Percentiles rank a stretch among this genome's conserved stretches.
Evolutionary conservation across 2,329 filamentous ascomycete species (phyloP).

Genomic region (Colletotrichum gloeosporioides): DNA sequence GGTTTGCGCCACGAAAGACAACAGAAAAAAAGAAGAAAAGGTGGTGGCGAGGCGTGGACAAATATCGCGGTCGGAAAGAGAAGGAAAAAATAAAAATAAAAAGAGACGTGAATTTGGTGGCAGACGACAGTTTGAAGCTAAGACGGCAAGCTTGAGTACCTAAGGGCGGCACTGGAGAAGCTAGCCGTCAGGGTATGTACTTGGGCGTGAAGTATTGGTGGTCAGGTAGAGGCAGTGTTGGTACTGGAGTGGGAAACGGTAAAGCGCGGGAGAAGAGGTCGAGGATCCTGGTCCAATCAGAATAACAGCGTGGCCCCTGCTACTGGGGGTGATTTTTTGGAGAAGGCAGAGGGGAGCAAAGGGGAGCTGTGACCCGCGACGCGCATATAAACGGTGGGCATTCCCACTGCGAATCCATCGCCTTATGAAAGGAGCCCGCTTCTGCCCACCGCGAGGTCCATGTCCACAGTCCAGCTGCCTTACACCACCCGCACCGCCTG

Average conservation of each 20-base stretch:
- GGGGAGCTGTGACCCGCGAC: slow-evolving; percentile 30
- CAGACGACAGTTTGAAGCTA: not conserved
- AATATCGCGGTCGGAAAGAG: not conserved
- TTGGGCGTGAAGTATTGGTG: not conserved
- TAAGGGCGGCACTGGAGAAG: not conserved
- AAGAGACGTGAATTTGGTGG: not conserved
- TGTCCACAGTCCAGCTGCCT: not conserved
- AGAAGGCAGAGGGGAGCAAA: not conserved
- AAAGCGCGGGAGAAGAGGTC: slow-evolving; percentile 4
- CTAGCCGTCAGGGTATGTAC: not conserved
- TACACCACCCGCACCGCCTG: not conserved
- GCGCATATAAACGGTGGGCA: slow-evolving; percentile 55
- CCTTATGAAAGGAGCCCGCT: slow-evolving; percentile 11
- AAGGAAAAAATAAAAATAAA: not conserved
- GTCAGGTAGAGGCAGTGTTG: not conserved
- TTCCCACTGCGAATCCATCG: slow-evolving; percentile 40
- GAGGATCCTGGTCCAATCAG: slow-evolving; percentile 9
- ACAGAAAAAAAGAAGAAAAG: not conserved
- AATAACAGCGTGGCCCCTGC: slow-evolving; percentile 9
- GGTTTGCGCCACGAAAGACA: not conserved
- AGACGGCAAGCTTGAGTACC: not conserved
- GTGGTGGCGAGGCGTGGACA: not conserved
- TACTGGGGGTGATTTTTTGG: not conserved
- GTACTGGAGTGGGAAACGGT: slow-evolving; percentile 4
- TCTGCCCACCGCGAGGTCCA: not conserved